Evolutionary conservation across 2,329 filamentous ascomycete species (phyloP).

Genomic region (Alternaria gansuensis): DNA sequence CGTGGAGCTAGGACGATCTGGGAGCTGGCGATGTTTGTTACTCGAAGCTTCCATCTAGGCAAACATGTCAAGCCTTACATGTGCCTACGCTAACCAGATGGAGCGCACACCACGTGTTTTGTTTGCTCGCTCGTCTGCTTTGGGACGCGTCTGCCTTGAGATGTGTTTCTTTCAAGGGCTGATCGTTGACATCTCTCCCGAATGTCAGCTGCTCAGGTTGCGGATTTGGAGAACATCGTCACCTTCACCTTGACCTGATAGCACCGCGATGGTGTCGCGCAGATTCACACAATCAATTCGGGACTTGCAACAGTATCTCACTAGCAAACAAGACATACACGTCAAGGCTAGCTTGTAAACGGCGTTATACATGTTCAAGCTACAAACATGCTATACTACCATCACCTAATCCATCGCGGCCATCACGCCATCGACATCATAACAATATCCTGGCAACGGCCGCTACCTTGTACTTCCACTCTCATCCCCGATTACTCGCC

Average conservation of each 20-base stretch:
- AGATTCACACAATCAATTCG: neutral
- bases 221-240: neutral
- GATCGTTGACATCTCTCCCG: neutral
- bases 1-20: neutral
- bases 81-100: slow-evolving; percentile 13
- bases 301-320: slow-evolving; percentile 3
- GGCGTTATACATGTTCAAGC: slow-evolving; percentile 8
- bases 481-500: slow-evolving; percentile 17
- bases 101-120: neutral
- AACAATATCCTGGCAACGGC: slow-evolving; percentile 7
- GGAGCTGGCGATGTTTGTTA: neutral
- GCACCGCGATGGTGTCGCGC: neutral
- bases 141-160: slow-evolving; percentile 15
- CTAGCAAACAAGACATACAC: slow-evolving; percentile 7
- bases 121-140: slow-evolving; percentile 10
- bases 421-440: slow-evolving; percentile 16
- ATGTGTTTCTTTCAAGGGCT: neutral
- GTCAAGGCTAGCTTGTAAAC: neutral
- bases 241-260: slow-evolving; percentile 3
- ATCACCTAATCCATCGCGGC: slow-evolving; percentile 7
- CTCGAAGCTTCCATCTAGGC: neutral
- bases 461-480: slow-evolving; percentile 10
- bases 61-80: slow-evolving; percentile 4
- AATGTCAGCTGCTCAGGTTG: neutral
- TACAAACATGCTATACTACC: slow-evolving; percentile 15